These are phyloP conservation scores for Alternaria metachromatica DNA, from an alignment of 2,329 filamentous ascomycete genomes.

Conservation along the genomic window DNA sequence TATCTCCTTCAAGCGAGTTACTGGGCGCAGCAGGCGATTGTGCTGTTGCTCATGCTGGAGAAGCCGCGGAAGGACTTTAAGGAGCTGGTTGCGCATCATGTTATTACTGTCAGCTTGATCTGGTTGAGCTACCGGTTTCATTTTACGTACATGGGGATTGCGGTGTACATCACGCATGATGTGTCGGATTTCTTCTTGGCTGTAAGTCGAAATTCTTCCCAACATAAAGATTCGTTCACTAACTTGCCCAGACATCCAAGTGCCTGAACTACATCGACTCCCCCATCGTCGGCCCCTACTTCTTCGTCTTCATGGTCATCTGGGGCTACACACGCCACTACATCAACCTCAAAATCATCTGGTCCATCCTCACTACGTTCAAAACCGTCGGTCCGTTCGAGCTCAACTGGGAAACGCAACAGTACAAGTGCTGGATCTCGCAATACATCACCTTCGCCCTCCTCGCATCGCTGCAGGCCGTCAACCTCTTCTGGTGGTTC, in stretches of 20 bases:
- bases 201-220: constrained; percentile 58
- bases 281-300: constrained; percentile 80
- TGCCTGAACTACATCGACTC: constrained; percentile 88
- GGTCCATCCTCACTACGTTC: constrained; percentile 77
- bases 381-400: constrained; percentile 75
- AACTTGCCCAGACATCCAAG: constrained; percentile 74
- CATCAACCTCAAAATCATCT: constrained; percentile 79
- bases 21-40: constrained; percentile 94
- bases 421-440: constrained; percentile 77
- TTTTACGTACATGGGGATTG: constrained; percentile 92
- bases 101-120: constrained; percentile 86
- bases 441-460: constrained; percentile 72
- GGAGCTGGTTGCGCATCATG: constrained; percentile 89
- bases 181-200: constrained; percentile 96
- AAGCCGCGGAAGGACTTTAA: constrained; percentile 95
- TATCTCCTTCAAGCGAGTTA: constrained; percentile 94
- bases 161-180: constrained; percentile 93
- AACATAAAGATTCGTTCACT: background rate
- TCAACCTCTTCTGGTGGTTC: constrained; percentile 84
- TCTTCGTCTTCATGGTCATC: constrained; percentile 77
- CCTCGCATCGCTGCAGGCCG: constrained; percentile 71
- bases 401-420: constrained; percentile 76
- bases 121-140: constrained; percentile 91
- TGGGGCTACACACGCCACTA: constrained; percentile 94
- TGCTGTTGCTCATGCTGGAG: constrained; percentile 84